Base-by-base conservation (phyloP, 257 asterid genomes). In the Solanum stenotomum region DNA sequence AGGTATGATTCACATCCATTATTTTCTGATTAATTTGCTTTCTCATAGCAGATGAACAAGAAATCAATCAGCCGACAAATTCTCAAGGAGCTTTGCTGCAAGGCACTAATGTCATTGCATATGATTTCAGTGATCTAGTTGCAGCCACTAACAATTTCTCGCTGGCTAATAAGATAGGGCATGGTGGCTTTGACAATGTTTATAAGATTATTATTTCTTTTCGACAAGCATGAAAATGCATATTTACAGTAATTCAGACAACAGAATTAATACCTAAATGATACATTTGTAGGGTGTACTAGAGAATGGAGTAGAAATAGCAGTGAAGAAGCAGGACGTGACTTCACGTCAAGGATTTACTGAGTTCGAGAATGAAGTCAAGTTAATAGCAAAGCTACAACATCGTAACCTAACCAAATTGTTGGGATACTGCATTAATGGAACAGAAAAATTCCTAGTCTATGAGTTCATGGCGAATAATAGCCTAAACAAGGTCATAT, bases 111-210 rank as follows among this genome's bases (percentile, higher is more conserved):
- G 33, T 88, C 59, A 85, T 59, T 40, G 71, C 88, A 77, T 89
- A 72, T 59, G 56, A 78, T 82, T 78, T 61, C 22, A 33, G 61
- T 25, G 77, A n/a, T 1, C 27, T 93, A 59, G 89, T 87, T 76
- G 88, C 88, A 37, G 93, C 95, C 23, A 92, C 95, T 5, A 83
- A 89, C 77, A 83, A 70, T 16, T 93, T 91, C 37, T 90, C 91
- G 2, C 27, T 25, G 3, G 83, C 75, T 29, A 92, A 90, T 40
- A 91, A 91, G 89, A 86, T 93, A 49, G 95, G 95, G 23, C 87
- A 91, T 88, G 93, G 95, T 31, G 95, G 94, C 42, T 93, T 92
- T 88, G 95, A 92, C 46, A 85, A 89, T 15, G 95, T 92, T 85
- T 93, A 91, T 65, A 75, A 90, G 94, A 92, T 89, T 89, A 27